Conservation (phyloP, 139 green algal species). For the Chlorokybus atmophyticus region DNA sequence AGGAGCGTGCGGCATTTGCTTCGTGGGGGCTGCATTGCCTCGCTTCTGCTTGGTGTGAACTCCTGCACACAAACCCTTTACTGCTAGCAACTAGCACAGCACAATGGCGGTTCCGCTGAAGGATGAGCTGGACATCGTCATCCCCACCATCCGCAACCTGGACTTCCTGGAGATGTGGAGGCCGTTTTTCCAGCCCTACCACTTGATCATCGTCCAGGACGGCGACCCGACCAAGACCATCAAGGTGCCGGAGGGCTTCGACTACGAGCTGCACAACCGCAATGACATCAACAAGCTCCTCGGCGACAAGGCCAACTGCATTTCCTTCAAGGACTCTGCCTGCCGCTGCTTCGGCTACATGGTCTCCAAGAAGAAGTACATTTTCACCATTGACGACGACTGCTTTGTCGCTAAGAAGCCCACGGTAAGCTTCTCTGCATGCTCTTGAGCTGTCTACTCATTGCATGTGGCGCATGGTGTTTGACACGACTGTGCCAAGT, state of each 20-base stretch:
- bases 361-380: slow-evolving; percentile 84
- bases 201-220: slow-evolving; percentile 84
- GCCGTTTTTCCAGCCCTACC: slow-evolving; percentile 74
- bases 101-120: too few species aligned
- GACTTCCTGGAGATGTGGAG: slow-evolving; percentile 43
- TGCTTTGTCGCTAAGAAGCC: slow-evolving; percentile 81
- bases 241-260: slow-evolving; percentile 66
- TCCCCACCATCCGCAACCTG: slow-evolving; percentile 68
- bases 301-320: slow-evolving; percentile 82
- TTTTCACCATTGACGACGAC: slow-evolving; percentile 95
- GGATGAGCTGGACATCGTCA: slow-evolving; percentile 65
- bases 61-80: too few species aligned
- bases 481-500: too few species aligned
- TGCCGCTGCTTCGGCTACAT: slow-evolving; percentile 93
- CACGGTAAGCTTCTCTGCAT: too few species aligned
- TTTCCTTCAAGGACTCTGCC: slow-evolving; percentile 88
- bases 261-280: slow-evolving; percentile 88
- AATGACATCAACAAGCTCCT: slow-evolving; percentile 91
- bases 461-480: too few species aligned
- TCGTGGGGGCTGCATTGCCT: too few species aligned
- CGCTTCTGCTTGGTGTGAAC: too few species aligned
- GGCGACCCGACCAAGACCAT: slow-evolving; percentile 70
- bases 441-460: too few species aligned
- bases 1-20: too few species aligned
- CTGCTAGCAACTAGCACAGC: too few species aligned